phyloP scores from a whole-genome alignment of 345 rosid species.

The Murraya koenigii region DNA sequence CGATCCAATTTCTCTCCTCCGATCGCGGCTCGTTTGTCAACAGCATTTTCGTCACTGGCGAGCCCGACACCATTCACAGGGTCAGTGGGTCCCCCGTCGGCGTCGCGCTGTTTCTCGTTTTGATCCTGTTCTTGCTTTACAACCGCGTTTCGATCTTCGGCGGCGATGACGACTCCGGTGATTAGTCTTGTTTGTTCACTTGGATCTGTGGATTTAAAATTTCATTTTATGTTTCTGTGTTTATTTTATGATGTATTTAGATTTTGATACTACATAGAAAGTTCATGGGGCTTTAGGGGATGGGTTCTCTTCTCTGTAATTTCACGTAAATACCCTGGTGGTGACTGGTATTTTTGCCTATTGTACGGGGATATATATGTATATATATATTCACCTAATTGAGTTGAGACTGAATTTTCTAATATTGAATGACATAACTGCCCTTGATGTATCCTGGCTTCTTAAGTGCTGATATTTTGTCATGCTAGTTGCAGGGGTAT shows the following conservation, averaged over 20 bases:
- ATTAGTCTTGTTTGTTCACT: slow-evolving; percentile 5
- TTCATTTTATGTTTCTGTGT: background rate
- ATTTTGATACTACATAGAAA: background rate
- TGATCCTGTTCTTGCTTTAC: slow-evolving; percentile 65
- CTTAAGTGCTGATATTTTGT: background rate
- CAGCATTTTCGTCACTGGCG: slow-evolving; percentile 58
- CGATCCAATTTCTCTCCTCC: slow-evolving; percentile 85
- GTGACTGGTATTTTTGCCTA: background rate
- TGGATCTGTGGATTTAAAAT: slow-evolving; percentile 7
- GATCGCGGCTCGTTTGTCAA: slow-evolving; percentile 66
- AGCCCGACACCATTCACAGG: slow-evolving; percentile 62
- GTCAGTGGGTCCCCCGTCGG: slow-evolving; percentile 78
- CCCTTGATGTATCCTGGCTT: background rate
- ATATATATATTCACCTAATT: background rate
- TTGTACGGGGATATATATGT: background rate
- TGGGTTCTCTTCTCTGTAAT: background rate
- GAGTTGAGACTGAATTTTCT: background rate
- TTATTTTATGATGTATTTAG: background rate
- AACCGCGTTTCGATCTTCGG: slow-evolving; percentile 79
- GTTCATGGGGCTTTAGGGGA: background rate
- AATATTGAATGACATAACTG: background rate
- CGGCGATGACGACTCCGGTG: slow-evolving; percentile 61
- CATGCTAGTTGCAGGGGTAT: background rate
- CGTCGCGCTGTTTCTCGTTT: slow-evolving; percentile 59
- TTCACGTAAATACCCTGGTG: slow-evolving; percentile 1